phyloP scores from a whole-genome alignment of 176 grass and related monocot species.

The Urochloa ruziziensis region DNA sequence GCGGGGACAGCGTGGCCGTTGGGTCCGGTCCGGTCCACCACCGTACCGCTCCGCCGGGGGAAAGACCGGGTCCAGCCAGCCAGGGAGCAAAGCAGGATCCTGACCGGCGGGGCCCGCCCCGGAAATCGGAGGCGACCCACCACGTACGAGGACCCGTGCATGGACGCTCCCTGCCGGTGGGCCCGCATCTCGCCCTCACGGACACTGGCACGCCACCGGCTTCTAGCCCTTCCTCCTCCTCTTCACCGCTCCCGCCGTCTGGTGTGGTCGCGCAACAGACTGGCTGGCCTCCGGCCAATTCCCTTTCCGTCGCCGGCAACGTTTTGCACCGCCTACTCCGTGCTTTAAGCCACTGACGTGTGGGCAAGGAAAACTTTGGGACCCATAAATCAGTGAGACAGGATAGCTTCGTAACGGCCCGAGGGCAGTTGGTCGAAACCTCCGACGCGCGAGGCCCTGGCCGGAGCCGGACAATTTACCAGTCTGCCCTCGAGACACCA shows the following conservation, averaged over 20 bases:
- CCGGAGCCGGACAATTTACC: neutral
- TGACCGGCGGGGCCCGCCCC: neutral
- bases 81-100: neutral
- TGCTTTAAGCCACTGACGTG: fast-evolving
- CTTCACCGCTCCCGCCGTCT: too few relatives aligned
- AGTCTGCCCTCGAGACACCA: slow-evolving; percentile 14
- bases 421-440: neutral
- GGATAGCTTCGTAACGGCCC: fast-evolving
- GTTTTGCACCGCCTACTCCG: fast-evolving
- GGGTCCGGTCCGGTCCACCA: neutral
- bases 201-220: neutral
- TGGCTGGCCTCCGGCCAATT: neutral
- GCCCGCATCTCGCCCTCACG: slow-evolving; percentile 23
- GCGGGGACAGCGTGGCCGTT: neutral
- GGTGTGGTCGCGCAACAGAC: slow-evolving; percentile 31
- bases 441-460: slow-evolving; percentile 10
- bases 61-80: slow-evolving; percentile 23
- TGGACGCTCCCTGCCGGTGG: slow-evolving; percentile 30
- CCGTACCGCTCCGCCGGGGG: neutral
- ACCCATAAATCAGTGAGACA: neutral
- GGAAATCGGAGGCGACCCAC: slow-evolving; percentile 4
- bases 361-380: fast-evolving
- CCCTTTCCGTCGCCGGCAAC: neutral
- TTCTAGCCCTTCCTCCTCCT: too few relatives aligned
- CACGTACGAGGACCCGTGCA: slow-evolving; percentile 42